These are phyloP conservation scores for Solanum sejunctum DNA, from an alignment of 257 asterid species.

Conservation along the genomic window DNA sequence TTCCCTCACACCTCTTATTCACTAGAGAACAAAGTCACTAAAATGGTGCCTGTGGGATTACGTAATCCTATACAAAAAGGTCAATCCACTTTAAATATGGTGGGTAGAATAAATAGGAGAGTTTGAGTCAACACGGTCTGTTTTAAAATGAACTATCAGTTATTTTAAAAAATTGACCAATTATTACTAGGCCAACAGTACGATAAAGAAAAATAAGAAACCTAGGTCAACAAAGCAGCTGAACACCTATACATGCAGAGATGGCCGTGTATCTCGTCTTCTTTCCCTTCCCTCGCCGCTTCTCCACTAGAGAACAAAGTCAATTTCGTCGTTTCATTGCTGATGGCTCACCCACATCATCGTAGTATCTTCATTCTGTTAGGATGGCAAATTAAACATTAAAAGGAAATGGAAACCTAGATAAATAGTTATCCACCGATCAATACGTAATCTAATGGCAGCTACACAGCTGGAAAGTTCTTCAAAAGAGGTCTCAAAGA, in stretches of 20 bases:
- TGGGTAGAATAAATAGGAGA: neutral
- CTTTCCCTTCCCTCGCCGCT: neutral
- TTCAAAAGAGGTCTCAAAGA: neutral
- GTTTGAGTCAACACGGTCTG: neutral
- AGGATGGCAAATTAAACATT: neutral
- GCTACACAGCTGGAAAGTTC: neutral
- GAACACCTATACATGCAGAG: neutral
- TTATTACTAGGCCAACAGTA: neutral
- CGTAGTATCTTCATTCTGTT: neutral
- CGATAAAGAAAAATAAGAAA: neutral
- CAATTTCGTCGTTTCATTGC: neutral
- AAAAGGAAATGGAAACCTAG: neutral
- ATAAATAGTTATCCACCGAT: neutral
- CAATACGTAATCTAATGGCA: neutral
- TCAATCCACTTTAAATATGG: neutral
- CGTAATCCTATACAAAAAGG: neutral
- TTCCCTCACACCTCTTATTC: neutral
- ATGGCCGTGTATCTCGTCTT: neutral
- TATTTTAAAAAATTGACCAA: neutral
- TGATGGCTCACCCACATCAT: neutral
- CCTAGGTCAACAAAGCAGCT: neutral
- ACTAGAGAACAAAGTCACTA: neutral
- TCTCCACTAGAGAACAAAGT: neutral
- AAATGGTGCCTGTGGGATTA: neutral
- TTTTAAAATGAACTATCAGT: neutral